These are phyloP conservation scores for Arabidopsis hybrid DNA, from an alignment of 441 rosid genomes.

Conservation along the genomic window DNA sequence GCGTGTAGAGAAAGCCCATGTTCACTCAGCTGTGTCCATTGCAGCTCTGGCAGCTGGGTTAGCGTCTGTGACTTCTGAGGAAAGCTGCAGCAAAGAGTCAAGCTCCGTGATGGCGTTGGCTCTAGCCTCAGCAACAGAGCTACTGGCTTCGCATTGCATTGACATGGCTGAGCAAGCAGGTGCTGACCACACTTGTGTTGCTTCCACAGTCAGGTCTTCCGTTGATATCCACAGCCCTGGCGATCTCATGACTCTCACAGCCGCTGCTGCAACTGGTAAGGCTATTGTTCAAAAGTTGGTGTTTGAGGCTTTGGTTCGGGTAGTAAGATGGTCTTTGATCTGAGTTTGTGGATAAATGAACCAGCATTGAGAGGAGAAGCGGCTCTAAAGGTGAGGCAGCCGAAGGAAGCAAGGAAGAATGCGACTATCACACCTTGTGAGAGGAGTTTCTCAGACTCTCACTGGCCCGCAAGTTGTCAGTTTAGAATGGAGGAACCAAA, in stretches of 20 bases:
- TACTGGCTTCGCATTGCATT: constrained; percentile 85
- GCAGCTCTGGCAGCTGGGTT: constrained; percentile 90
- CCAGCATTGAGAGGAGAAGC: constrained; percentile 93
- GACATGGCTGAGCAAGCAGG: constrained; percentile 86
- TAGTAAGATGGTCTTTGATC: constrained; percentile 14
- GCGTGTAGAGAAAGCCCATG: constrained; percentile 72
- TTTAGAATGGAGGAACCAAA: constrained; percentile 52
- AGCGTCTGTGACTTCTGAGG: constrained; percentile 68
- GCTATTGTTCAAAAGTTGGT: not conserved
- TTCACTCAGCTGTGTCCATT: constrained; percentile 79
- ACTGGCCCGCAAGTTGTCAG: constrained; percentile 48
- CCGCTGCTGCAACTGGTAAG: constrained; percentile 90
- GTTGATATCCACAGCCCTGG: constrained; percentile 76
- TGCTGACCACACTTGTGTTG: constrained; percentile 74
- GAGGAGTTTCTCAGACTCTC: constrained; percentile 59
- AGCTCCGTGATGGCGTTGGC: constrained; percentile 73
- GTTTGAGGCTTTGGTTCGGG: not conserved
- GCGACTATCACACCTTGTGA: constrained; percentile 87
- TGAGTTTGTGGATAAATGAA: constrained; percentile 17
- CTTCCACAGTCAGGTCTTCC: constrained; percentile 78
- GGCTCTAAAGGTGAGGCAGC: constrained; percentile 69
- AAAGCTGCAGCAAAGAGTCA: constrained; percentile 37
- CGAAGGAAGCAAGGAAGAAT: constrained; percentile 81
- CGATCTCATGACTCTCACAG: constrained; percentile 91
- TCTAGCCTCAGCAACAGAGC: constrained; percentile 84